Percentiles rank a stretch among this genome's conserved stretches.
Evolutionary conservation across 1,284 basidiomycete species (phyloP).

Genomic region (Sanghuangporus baumii): DNA sequence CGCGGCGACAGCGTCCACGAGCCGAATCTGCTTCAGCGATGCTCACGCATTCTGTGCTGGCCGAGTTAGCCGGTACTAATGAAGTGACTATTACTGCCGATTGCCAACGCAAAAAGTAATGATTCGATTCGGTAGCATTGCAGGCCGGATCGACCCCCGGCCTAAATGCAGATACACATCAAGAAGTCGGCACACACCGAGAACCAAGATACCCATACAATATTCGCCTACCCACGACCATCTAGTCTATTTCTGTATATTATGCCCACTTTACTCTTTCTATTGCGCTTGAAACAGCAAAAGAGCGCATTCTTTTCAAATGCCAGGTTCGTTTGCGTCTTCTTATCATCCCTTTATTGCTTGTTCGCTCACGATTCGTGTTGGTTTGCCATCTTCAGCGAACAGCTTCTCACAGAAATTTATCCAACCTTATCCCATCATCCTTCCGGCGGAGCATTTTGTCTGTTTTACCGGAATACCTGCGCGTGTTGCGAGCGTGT

Average conservation of each 20-base stretch:
- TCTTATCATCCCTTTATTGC: background rate
- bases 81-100: background rate
- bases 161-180: background rate
- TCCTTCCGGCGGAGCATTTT: background rate
- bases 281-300: background rate
- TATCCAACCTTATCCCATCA: background rate
- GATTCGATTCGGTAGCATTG: background rate
- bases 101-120: background rate
- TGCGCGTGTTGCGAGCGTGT: background rate
- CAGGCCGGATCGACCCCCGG: background rate
- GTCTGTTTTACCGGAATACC: background rate
- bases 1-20: background rate
- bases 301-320: background rate
- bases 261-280: background rate
- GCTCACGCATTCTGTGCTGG: background rate
- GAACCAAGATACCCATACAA: background rate
- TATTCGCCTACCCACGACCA: background rate
- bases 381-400: background rate
- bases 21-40: background rate
- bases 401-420: background rate
- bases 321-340: background rate
- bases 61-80: background rate
- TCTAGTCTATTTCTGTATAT: background rate
- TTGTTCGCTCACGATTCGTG: background rate
- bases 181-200: background rate